phyloP scores from a whole-genome alignment of 805 yeast species.

The Pichia exigua region DNA sequence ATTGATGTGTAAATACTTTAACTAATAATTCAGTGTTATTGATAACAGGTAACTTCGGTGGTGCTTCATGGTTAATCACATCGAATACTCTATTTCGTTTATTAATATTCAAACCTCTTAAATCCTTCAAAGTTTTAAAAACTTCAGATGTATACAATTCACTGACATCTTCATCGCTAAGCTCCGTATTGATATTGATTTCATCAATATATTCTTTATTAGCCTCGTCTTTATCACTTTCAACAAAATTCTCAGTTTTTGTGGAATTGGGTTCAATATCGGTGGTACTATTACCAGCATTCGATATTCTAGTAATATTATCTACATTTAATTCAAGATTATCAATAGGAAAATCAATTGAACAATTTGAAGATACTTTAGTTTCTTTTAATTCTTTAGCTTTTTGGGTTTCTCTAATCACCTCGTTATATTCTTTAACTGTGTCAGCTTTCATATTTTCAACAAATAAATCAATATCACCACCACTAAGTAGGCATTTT shows the following conservation, averaged over 20 bases:
- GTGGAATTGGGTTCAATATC: neutral
- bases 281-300: neutral
- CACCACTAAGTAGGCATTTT: slow-evolving; percentile 41
- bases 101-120: neutral
- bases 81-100: slow-evolving; percentile 8
- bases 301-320: neutral
- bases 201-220: neutral
- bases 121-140: neutral
- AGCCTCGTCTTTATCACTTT: neutral
- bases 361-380: neutral
- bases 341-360: neutral
- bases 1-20: slow-evolving; percentile 76
- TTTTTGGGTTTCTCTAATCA: neutral
- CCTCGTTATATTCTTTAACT: neutral
- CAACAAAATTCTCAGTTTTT: neutral
- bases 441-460: neutral
- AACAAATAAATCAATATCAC: slow-evolving; percentile 15
- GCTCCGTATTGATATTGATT: neutral
- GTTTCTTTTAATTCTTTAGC: neutral
- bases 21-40: slow-evolving; percentile 47
- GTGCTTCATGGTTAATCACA: slow-evolving; percentile 11
- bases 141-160: neutral
- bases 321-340: neutral
- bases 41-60: slow-evolving; percentile 66
- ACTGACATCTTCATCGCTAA: neutral